These are phyloP conservation scores for Sedum album DNA, from an alignment of 164 flowering plant genomes.

Conservation along the genomic window DNA sequence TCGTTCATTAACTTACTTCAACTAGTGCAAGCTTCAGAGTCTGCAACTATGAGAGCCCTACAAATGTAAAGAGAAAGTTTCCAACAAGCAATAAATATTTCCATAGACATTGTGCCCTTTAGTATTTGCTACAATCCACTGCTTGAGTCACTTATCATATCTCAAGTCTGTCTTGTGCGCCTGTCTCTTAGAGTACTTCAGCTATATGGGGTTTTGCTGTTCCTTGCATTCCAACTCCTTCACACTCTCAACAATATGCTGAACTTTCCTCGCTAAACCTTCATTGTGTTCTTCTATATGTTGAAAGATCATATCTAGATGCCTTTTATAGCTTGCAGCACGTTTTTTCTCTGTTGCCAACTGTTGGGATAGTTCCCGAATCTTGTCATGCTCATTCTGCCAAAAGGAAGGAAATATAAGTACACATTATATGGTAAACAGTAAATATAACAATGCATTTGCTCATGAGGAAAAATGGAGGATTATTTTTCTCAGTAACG, in stretches of 20 bases:
- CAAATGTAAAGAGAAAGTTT: neutral
- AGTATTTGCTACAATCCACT: neutral
- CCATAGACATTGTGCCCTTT: neutral
- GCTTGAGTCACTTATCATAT: neutral
- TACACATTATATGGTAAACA: neutral
- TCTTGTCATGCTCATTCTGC: constrained; percentile 66
- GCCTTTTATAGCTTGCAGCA: constrained; percentile 53
- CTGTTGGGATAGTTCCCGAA: constrained; percentile 59
- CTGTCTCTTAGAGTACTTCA: too few relatives aligned
- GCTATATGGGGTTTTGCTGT: constrained; percentile 5
- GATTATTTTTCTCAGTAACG: neutral
- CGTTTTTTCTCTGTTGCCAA: constrained; percentile 53
- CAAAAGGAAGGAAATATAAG: constrained; percentile 2
- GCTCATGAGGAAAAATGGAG: neutral
- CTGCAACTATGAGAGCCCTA: neutral
- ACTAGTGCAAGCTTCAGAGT: neutral
- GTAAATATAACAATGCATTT: neutral
- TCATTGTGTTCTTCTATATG: constrained; percentile 61
- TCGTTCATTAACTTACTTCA: neutral
- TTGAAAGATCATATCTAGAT: constrained; percentile 51
- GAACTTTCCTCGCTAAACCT: constrained; percentile 42
- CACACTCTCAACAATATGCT: constrained; percentile 52
- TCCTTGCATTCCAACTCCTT: constrained; percentile 33
- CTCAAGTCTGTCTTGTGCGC: neutral
- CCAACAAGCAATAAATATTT: neutral